Percentiles rank a stretch among this genome's conserved stretches.
These are phyloP conservation scores for Trifolium pratense DNA, from an alignment of 306 rosid genomes.

Conservation along the genomic window DNA sequence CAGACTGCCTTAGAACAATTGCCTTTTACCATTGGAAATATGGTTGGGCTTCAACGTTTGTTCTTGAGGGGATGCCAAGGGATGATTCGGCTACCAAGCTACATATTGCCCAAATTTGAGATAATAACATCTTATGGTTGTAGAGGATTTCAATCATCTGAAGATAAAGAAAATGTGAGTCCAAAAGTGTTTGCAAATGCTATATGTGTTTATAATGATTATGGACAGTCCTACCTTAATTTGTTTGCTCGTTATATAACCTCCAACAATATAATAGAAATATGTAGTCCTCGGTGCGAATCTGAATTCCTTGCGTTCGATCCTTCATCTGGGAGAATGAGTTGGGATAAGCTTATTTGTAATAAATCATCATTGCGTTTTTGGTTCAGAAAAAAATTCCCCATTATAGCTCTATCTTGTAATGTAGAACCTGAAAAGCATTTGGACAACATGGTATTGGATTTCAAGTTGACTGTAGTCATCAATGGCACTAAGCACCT, in stretches of 20 bases:
- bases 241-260: not conserved
- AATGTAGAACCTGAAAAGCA: not conserved
- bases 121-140: not conserved
- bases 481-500: constrained; percentile 24
- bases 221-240: not conserved
- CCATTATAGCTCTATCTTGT: not conserved
- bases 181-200: not conserved
- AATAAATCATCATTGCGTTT: not conserved
- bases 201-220: not conserved
- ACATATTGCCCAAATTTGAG: constrained; percentile 5
- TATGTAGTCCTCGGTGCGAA: too few relatives aligned
- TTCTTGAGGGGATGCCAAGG: too few relatives aligned
- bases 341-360: too few relatives aligned
- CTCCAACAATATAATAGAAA: not conserved
- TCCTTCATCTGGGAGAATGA: too few relatives aligned
- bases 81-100: too few relatives aligned
- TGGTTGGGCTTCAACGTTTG: too few relatives aligned
- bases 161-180: not conserved
- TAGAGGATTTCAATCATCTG: not conserved
- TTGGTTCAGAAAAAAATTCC: constrained; percentile 15
- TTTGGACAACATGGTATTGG: not conserved
- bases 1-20: too few relatives aligned
- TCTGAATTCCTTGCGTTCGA: too few relatives aligned
- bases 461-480: constrained; percentile 17
- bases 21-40: too few relatives aligned